Evolutionary conservation across 441 rosid genomes (phyloP), one percentile per base, ranked within the genome.

Genomic region (Cnidoscolus chayamansa): DNA sequence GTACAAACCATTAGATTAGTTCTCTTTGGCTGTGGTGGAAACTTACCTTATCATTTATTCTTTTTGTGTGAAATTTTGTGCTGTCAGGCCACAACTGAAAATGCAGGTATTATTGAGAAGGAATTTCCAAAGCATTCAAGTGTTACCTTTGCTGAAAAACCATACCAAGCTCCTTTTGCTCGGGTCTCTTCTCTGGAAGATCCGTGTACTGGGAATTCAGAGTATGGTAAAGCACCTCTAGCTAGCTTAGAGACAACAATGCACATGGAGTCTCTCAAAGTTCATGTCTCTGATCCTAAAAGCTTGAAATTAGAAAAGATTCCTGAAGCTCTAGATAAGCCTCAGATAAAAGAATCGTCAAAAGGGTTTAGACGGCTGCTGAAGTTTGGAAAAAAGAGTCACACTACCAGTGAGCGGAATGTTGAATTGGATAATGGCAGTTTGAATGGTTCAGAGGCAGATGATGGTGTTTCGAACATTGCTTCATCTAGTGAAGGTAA

Each of bases 301-400:
- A 79, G 60, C 77, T 66, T 72, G 74, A 86, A 82, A 74, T 72
- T 86, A 62, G 90, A 90, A 76, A 87, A 85, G 82, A 87, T 81
- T 71, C 89, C 91, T 47, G 97, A 88, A 76, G 79, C 72, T 15
- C 67, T 62, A 57, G 96, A 89, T 65, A 93, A 87, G 81, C 84
- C 79, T 78, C 92, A 79, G 76, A 59, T 75, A 20, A 91, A 89
- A 80, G 98, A 93, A 62, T 82, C 92, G 25, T 83, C 97, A 35
- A 93, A 88, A 84, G 97, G 98, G 76, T 81, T 96, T 65, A 80
- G 82, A 76, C 78, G 89, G 78, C 84, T 96, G 70, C 84, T 93
- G 84, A 93, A 88, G 86, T 90, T 96, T 77, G 97, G 97, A 51
- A 86, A 84, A 81, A 96, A 89, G 83, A 86, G 82, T 75, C 92